Evolutionary conservation across 148 eudicot genomes (phyloP).

Genomic region (Diospyros lotus): DNA sequence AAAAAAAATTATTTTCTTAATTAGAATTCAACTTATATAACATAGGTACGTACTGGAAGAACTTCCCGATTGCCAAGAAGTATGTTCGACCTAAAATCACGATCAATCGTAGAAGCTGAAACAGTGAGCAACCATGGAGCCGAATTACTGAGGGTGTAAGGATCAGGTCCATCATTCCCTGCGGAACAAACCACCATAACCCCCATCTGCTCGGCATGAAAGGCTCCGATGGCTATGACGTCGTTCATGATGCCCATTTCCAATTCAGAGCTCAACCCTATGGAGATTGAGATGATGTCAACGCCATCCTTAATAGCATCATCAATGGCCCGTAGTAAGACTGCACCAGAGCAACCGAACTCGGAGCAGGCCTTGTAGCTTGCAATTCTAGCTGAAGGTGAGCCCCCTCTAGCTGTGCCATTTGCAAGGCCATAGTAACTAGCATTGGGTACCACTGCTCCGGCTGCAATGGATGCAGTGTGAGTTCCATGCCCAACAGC

Average conservation of each 20-base stretch:
- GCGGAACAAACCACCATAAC: constrained; percentile 58
- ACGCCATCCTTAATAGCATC: constrained; percentile 74
- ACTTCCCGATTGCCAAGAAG: constrained; percentile 42
- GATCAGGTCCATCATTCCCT: constrained; percentile 63
- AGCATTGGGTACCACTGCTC: constrained; percentile 38
- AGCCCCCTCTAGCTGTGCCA: constrained; percentile 60
- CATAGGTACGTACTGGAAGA: constrained; percentile 26
- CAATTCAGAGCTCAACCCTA: constrained; percentile 44
- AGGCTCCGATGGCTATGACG: constrained; percentile 60
- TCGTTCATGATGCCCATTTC: constrained; percentile 45
- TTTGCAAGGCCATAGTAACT: constrained; percentile 55
- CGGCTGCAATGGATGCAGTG: constrained; percentile 66
- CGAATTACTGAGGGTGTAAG: constrained; percentile 46
- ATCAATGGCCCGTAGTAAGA: constrained; percentile 58
- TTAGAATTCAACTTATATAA: too few relatives aligned
- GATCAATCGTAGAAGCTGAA: constrained; percentile 63
- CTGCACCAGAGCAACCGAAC: constrained; percentile 44
- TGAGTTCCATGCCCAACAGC: constrained; percentile 61
- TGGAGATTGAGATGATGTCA: constrained; percentile 58
- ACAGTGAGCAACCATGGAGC: constrained; percentile 76
- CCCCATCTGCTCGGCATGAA: constrained; percentile 65
- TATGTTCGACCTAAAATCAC: constrained; percentile 41
- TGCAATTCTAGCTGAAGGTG: constrained; percentile 56
- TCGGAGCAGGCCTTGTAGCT: constrained; percentile 53
- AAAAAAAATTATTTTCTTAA: background rate